Base-by-base conservation (phyloP, 495 filamentous ascomycete species). In the Penicillium paradoxum region DNA sequence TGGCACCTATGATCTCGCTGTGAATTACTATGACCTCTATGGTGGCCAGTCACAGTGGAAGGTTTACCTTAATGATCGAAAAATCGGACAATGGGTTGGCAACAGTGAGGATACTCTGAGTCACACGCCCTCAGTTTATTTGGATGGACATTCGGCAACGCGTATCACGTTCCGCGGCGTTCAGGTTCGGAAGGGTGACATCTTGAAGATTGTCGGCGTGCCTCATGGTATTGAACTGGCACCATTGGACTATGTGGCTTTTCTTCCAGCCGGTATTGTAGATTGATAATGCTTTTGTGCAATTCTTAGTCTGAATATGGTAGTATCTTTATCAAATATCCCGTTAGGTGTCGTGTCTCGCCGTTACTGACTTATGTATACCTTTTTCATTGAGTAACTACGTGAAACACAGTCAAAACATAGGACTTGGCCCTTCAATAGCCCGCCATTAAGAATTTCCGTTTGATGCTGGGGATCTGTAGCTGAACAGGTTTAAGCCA, bases 1-100 rank as follows among this genome's bases (percentile, higher is more conserved):
- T 0, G 83, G 84, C 0, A 75, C 57, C 24, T 88, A 87, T 50
- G 77, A 85, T 56, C 22, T 89, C 6, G 83, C 78, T 0, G 74
- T 89, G 7, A 83, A 83, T 48, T 88, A 88, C 61, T 88, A 77
- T 56, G 85, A 89, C 57, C 54, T 82, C 22, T 70, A 73, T 24
- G 75, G 77, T 5, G 85, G 84, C 1, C 66, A 67, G 40, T 71
- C 82, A 11, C 62, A 70, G 43, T 88, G 76, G 62, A 65, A 75
- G 51, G 42, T 83, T 3, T 80, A 65, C 48, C 47, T 86, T 22
- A 82, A 83, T 54, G 67, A 77, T 45, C 59, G 65, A 17, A 59
- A 63, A 13, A 49, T 87, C 14, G 80, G 83, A 1, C 57, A 70
- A 30, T 87, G 83, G 83, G 64, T 68, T 27, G 83, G 83, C 0